Percentiles rank a stretch among this genome's conserved stretches.
These are phyloP conservation scores for Mucor plumbeus DNA, from an alignment of 371 early-diverging fungal species.

Conservation along the genomic window DNA sequence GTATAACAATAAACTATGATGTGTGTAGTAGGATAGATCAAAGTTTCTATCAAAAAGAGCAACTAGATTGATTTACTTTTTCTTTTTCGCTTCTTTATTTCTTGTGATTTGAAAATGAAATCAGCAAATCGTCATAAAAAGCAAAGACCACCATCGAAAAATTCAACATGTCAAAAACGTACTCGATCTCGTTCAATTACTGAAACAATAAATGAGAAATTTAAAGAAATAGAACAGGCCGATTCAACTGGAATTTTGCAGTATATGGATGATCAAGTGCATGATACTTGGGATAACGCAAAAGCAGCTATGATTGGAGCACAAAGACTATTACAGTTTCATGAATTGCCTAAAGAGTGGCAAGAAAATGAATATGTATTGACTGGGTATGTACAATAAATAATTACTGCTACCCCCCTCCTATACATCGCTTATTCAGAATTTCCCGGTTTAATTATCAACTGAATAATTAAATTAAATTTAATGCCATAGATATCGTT, in stretches of 20 bases:
- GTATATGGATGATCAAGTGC: slow-evolving; percentile 47
- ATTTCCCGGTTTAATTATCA: slow-evolving; percentile 2
- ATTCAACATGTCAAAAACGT: slow-evolving; percentile 9
- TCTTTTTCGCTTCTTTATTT: slow-evolving; percentile 8
- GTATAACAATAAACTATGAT: slow-evolving; percentile 2
- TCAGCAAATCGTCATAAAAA: not conserved
- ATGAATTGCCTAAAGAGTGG: slow-evolving; percentile 66
- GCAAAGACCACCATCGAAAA: slow-evolving; percentile 1
- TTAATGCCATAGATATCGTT: slow-evolving; percentile 24
- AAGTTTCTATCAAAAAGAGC: not conserved
- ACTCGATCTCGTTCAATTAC: slow-evolving; percentile 1
- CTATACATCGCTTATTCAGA: slow-evolving; percentile 4
- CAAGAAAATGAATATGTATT: slow-evolving; percentile 67
- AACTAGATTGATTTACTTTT: not conserved
- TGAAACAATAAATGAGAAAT: slow-evolving; percentile 23
- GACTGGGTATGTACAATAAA: slow-evolving; percentile 38
- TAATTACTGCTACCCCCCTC: not conserved
- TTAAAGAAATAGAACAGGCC: slow-evolving; percentile 37
- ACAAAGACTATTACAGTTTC: slow-evolving; percentile 57
- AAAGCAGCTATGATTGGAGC: slow-evolving; percentile 61
- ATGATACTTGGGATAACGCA: slow-evolving; percentile 53
- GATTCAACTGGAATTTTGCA: slow-evolving; percentile 40
- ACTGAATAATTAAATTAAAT: not conserved
- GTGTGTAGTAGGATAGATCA: not conserved
- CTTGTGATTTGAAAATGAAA: not conserved